Conservation (phyloP, 1,284 basidiomycete genomes). For the Boletus austroedulis region DNA sequence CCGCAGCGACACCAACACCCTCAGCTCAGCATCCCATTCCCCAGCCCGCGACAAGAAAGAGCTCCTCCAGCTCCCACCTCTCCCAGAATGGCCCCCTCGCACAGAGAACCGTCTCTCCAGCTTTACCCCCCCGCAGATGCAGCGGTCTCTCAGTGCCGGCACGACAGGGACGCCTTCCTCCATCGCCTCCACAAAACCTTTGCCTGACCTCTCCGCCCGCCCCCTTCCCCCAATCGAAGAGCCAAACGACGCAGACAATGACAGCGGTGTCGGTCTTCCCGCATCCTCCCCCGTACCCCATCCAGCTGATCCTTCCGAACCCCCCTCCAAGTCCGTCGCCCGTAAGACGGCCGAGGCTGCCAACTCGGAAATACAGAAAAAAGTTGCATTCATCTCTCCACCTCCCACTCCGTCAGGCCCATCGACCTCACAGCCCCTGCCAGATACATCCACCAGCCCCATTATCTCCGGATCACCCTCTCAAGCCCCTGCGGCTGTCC, state of each 20-base stretch:
- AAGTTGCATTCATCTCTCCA: conserved; percentile 80
- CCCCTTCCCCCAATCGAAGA: conserved; percentile 54
- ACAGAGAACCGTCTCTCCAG: conserved; percentile 19
- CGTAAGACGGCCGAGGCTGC: conserved; percentile 49
- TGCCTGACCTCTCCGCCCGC: conserved; percentile 59
- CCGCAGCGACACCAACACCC: conserved; percentile 35
- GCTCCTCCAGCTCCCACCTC: conserved; percentile 58
- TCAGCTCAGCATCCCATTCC: conserved; percentile 32
- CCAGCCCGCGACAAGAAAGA: conserved; percentile 52
- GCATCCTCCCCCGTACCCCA: conserved; percentile 25
- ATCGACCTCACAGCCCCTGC: conserved; percentile 37
- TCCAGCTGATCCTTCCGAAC: conserved; percentile 39
- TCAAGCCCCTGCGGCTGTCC: conserved; percentile 34
- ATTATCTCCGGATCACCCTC: conserved; percentile 41
- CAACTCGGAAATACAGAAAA: conserved; percentile 59
- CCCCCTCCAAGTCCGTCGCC: conserved; percentile 47
- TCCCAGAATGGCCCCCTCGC: conserved; percentile 53
- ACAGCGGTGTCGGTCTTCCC: conserved; percentile 35
- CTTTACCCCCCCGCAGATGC: conserved; percentile 27
- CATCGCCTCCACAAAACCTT: conserved; percentile 58
- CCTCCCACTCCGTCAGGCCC: conserved; percentile 56
- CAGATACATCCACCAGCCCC: conserved; percentile 37
- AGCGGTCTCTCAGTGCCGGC: conserved; percentile 33
- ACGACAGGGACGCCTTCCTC: conserved; percentile 44
- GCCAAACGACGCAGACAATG: conserved; percentile 36